Percentiles rank a stretch among this genome's conserved stretches.
Conservation (phyloP, 305 asterid species). For the Petunia hybrid region DNA sequence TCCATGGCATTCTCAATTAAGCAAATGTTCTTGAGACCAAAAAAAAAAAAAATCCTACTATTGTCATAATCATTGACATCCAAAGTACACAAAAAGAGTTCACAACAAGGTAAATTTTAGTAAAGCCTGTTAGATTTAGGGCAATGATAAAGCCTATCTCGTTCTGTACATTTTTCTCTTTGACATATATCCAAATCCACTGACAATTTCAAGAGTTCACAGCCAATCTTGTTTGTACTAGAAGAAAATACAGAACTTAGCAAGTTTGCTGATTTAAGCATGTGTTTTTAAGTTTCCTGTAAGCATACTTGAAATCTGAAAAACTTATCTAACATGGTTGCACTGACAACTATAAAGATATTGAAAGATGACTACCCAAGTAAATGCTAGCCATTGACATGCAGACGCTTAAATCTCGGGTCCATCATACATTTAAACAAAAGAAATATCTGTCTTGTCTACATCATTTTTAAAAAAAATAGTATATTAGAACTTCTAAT, state of each 20-base stretch:
- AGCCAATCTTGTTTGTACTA: neutral
- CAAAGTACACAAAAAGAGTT: neutral
- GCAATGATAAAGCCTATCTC: neutral
- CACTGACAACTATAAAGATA: conserved; percentile 9
- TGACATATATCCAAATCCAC: neutral
- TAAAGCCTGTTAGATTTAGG: neutral
- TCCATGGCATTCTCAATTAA: no score
- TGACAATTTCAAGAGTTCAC: neutral
- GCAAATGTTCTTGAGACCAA: no score
- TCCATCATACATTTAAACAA: conserved; percentile 22
- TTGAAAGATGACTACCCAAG: neutral
- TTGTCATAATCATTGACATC: neutral
- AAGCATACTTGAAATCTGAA: neutral
- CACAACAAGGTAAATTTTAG: neutral
- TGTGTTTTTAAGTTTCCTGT: neutral
- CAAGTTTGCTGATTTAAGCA: neutral
- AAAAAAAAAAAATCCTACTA: neutral
- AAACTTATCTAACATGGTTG: neutral
- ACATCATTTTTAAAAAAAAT: neutral
- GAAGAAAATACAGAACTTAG: neutral
- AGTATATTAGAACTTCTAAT: neutral
- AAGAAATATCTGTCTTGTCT: conserved; percentile 14
- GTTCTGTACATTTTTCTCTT: neutral
- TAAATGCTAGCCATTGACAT: neutral
- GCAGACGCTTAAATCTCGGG: neutral